Evolutionary conservation across 768 basidiomycete genomes (phyloP).

Genomic region (Hericium coralloides): DNA sequence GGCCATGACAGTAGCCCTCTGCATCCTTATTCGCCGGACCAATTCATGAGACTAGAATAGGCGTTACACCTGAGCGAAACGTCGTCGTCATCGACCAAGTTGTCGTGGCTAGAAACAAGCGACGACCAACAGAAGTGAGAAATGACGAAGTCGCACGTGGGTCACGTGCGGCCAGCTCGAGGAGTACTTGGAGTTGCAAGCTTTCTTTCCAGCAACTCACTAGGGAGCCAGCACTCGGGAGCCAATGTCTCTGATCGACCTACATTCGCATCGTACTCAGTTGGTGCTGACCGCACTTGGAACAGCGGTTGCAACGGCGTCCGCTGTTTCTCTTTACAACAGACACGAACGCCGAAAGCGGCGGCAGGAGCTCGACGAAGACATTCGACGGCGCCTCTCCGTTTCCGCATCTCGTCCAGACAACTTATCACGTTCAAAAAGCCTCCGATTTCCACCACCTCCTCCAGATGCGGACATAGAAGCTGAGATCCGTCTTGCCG

Average conservation of each 20-base stretch:
- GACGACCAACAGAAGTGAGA: too few relatives aligned
- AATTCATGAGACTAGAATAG: too few relatives aligned
- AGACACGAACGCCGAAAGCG: conserved; percentile 35
- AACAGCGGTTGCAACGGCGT: conserved; percentile 54
- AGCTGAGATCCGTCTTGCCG: neutral
- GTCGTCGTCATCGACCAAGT: too few relatives aligned
- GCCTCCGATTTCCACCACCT: neutral
- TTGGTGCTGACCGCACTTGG: conserved; percentile 56
- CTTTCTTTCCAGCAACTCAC: too few relatives aligned
- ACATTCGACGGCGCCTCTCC: conserved; percentile 44
- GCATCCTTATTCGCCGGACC: too few relatives aligned
- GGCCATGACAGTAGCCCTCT: too few relatives aligned
- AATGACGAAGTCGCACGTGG: too few relatives aligned
- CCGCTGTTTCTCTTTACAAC: conserved; percentile 50
- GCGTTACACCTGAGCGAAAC: too few relatives aligned
- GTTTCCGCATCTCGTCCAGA: neutral
- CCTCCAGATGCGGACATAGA: neutral
- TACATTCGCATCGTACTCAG: conserved; percentile 49
- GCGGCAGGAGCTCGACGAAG: conserved; percentile 47
- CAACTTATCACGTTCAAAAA: conserved; percentile 4
- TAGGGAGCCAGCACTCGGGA: too few relatives aligned
- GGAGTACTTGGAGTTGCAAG: too few relatives aligned
- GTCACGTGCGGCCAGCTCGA: too few relatives aligned
- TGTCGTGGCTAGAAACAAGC: too few relatives aligned
- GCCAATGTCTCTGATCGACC: conserved; percentile 13